Evolutionary conservation across 1,284 basidiomycete species (phyloP), one percentile per base, ranked within the genome.

Genomic region (Pyrrhoderma noxium): DNA sequence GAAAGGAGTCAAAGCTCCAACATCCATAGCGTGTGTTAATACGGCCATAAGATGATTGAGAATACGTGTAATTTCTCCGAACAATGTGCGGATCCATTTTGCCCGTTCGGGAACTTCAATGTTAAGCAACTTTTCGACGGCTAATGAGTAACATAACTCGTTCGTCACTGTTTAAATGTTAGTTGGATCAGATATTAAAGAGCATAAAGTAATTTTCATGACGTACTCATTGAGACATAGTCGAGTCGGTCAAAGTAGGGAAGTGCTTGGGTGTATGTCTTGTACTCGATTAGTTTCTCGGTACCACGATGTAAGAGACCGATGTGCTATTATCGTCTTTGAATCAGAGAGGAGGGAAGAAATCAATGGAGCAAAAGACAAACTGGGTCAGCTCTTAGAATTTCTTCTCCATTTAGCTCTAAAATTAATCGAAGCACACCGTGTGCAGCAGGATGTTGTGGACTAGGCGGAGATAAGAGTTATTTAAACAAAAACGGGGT

Each of bases 171-270:
- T 19, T 21, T 21, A 22, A 22, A n/a, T 22, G n/a, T 40, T 22
- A 40, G 38, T 43, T 23, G 25, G 11, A 18, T 11, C 9, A 16
- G 16, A n/a, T 3, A 5, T 18, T 18, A 9, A 5, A n/a, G 42
- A 36, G 22, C 47, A 46, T 34, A 45, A 85, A n/a, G n/a, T n/a
- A n/a, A 16, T 22, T 8, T 18, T 7, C 8, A 40, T 40, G 38
- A 22, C 38, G 49, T 62, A 93, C 91, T 96, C 95, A 98, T 98
- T 46, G 94, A 97, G 52, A 97, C 93, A 64, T 99, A 99, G 76
- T 99, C 95, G 57, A 99, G 79, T 64, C 95, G 92, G 70, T 99
- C 95, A 69, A 99, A 99, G 74, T 99, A 98, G 2, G 95, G 96
- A n/a, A 97, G 74, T 2, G 95, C 95, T 74, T 98, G 96, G 13